Conservation (phyloP, 2,329 filamentous ascomycete genomes). For the Aspergillus tamarii region DNA sequence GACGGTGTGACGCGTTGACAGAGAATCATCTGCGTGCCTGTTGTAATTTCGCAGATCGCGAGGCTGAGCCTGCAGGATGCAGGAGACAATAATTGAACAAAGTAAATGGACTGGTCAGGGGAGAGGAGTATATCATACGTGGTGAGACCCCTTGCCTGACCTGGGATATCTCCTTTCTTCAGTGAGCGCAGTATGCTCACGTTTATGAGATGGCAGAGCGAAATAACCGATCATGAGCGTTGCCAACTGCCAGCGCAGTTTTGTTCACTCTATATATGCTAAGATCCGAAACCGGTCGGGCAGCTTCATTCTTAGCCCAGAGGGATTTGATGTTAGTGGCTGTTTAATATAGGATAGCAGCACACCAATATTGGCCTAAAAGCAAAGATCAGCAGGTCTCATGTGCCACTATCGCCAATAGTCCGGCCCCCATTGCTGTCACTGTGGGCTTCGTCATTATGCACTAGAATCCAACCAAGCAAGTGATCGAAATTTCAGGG, state of each 20-base stretch:
- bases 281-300: background rate
- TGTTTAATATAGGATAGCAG: conserved; percentile 2
- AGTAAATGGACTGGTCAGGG: background rate
- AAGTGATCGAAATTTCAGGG: background rate
- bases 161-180: conserved; percentile 4
- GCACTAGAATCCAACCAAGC: background rate
- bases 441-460: background rate
- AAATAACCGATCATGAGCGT: background rate
- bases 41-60: conserved; percentile 18
- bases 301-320: background rate
- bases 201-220: background rate
- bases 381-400: conserved; percentile 1
- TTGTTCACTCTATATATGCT: conserved; percentile 1
- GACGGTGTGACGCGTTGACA: conserved; percentile 29
- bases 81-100: conserved; percentile 10
- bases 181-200: background rate
- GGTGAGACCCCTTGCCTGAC: conserved; percentile 3
- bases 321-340: background rate
- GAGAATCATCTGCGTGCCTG: conserved; percentile 16
- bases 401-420: conserved; percentile 8
- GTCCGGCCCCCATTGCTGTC: conserved; percentile 2
- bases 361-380: background rate
- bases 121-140: conserved; percentile 4
- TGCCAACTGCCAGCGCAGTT: background rate
- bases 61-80: conserved; percentile 24